Evolutionary conservation across 192 early-diverging fungal genomes (phyloP), one percentile per base, ranked within the genome.

Genomic region (Backusella liffmaniae): DNA sequence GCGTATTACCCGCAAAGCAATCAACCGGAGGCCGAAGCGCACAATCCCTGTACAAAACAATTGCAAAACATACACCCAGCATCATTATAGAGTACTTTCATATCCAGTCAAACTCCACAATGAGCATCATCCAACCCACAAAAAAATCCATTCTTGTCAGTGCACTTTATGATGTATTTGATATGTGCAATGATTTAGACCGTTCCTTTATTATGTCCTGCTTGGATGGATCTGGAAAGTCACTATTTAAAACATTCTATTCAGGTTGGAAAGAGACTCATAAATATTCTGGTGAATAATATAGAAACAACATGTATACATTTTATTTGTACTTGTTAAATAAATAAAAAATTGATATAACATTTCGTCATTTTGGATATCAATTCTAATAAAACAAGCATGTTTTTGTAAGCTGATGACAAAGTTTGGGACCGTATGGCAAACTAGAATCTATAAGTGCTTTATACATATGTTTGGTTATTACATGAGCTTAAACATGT

Each of bases 111-210:
- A 82, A 82, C 8, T 74, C 86, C 15, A 76, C 82, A 5, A 82
- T 83, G 29, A 84, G 80, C 29, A 84, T 88, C 73, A 77, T 78
- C 13, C 76, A 76, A 41, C 78, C 78, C 5, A 49, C 35, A 18
- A 78, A 86, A 4, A 87, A 86, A 74, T 79, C 80, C 26, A 84
- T 84, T 0, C 68, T 94, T 15, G 66, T 82, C 59, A 83, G 80
- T 15, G 90, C 89, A 1, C 59, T 90, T 3, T 91, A 90, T 81
- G 77, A 90, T 5, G 65, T 94, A 16, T 69, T 94, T 75, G 90
- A 91, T 76, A 74, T 94, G 72, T 92, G 90, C 70, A 86, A 82
- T 6, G 90, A 91, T 18, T 82, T 81, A 77, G 92, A 92, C 51
- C 76, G 92, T 21, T 86, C 90, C 67, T 79, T 89, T 72, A 86